Base-by-base conservation (phyloP, 2,329 filamentous ascomycete species). In the Colletotrichum tabaci region DNA sequence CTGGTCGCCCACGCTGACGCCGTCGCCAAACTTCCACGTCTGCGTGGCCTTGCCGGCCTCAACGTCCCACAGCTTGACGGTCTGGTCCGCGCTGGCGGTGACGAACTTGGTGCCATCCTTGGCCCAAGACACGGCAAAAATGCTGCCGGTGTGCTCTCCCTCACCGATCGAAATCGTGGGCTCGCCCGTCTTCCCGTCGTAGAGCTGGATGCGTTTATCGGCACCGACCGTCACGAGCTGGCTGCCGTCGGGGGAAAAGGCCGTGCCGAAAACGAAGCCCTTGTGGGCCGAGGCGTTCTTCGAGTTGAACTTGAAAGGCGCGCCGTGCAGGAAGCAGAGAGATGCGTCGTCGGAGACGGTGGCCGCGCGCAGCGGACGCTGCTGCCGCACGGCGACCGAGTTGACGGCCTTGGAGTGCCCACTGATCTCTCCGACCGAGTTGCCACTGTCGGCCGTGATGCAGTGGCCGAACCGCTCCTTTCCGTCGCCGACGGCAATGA, bases 141-240 rank as follows among this genome's bases (percentile, higher is more conserved):
- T 96, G 80, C 94, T 97, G 58, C 96, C 96, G 7, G 91, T 96
- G 81, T 99, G 96, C 75, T 91, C 91, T n/a, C 90, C 92, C 75
- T 96, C 92, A 12, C 93, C 93, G 76, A 99, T 92, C 76, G 94
- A 88, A 71, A 86, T 89, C 55, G 91, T 93, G 1, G 92, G 88
- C 79, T 98, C 95, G 40, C 96, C 96, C 18, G 95, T 98, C 87
- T 97, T 98, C 73, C 96, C 96, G 80, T 99, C 95, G 80, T 98
- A 99, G 12, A 99, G 86, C 87, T 96, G 97, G 75, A 99, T 98
- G 79, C 90, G 91, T 80, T 92, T 92, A 82, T 99, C 96, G n/a
- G 93, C 94, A 47, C 96, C 96, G 2, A 98, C 96, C 63, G 93
- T 98, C 44, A 96, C 93, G 73, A 99, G 85, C 47, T 87, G 86